Percentiles rank a stretch among this genome's conserved stretches.
Evolutionary conservation across 129 eudicot species (phyloP).

Genomic region (Saposhnikovia divaricata): DNA sequence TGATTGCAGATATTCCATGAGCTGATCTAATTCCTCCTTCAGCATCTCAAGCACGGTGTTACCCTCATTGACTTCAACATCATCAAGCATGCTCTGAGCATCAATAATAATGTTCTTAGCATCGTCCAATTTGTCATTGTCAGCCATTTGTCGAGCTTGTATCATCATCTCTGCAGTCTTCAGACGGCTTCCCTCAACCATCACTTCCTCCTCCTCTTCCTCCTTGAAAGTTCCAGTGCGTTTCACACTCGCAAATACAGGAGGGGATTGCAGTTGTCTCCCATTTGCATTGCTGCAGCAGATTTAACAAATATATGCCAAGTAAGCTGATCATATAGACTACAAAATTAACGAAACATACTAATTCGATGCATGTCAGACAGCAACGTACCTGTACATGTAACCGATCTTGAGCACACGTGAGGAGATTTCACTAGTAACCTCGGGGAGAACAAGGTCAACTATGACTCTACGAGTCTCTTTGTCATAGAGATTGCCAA

Average conservation of each 20-base stretch:
- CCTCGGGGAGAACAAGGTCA: constrained; percentile 8
- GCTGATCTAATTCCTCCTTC: background rate
- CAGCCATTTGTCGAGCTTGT: background rate
- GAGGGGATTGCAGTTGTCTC: background rate
- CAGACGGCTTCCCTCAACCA: background rate
- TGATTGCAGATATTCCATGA: background rate
- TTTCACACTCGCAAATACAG: background rate
- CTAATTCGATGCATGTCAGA: background rate
- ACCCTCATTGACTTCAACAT: background rate
- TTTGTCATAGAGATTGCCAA: constrained; percentile 10
- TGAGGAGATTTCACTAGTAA: background rate
- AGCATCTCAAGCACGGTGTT: background rate
- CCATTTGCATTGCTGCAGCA: background rate
- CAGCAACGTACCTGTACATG: background rate
- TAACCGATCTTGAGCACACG: background rate
- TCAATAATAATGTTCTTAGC: background rate
- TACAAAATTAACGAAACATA: too few relatives aligned
- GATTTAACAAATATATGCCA: background rate
- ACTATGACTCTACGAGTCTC: constrained; percentile 1
- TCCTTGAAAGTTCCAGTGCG: background rate
- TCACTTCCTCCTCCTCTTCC: background rate
- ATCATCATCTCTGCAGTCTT: background rate
- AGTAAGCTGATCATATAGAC: too few relatives aligned
- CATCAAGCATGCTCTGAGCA: background rate
- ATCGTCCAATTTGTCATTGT: background rate